Evolutionary conservation across 1,139 yeast species (phyloP), one percentile per base, ranked within the genome.

Genomic region (Suhomyces panamericanus): DNA sequence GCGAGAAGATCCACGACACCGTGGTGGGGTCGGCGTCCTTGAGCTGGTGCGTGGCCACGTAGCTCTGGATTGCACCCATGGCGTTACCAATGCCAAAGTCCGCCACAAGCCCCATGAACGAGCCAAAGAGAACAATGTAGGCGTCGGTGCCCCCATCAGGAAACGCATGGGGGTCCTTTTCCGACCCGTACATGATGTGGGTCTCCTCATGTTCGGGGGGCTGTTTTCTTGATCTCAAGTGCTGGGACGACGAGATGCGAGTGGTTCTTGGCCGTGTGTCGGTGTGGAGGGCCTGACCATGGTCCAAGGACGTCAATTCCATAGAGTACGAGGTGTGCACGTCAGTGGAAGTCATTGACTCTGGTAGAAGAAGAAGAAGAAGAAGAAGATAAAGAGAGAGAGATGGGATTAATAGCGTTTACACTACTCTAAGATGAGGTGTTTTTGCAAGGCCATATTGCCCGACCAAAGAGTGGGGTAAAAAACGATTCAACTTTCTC

Each of bases 121-220:
- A 75, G 2, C 89, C 89, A 7, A 81, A 61, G 1, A 85, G 80
- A 0, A 80, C 85, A 7, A 71, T 48, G 74, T 85, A 78, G 1
- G 87, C 86, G 37, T 62, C 54, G 38, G 57, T 44, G 0, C 87
- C 88, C 2, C 88, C 87, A 48, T 84, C 87, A 0, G 93, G 93
- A 54, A 77, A 77, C 22, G 59, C 59, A 32, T 54, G 53, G 2
- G 65, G 62, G 41, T 66, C 53, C 6, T 37, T 29, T 27, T 48
- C 50, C 3, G 48, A 44, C 11, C 45, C 43, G 30, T 44, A 47
- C 50, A 47, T 47, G 4, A 46, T 12, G 27, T 45, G 42, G 28
- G 32, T 17, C 10, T 31, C 34, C n/a, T 33, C 35, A 29, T 15
- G 10, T 14, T 39, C 36, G 6, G 27, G 8, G 12, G 16, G 31